Percentiles rank a stretch among this genome's conserved stretches.
Evolutionary conservation across 257 asterid genomes (phyloP).

Genomic region (Petunia secreta): DNA sequence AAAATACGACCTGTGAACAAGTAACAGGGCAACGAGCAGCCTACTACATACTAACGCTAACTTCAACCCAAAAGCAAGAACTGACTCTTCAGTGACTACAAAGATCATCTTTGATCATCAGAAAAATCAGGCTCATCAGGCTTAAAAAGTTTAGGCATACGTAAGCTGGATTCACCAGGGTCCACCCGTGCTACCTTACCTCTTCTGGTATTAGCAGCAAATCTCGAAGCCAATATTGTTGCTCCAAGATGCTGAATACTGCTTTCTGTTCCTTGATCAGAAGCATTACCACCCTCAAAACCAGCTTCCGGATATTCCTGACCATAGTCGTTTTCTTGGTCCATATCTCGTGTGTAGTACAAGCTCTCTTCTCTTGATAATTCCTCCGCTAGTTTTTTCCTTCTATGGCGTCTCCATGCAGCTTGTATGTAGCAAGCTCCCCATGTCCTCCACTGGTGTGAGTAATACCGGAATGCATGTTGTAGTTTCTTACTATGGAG

Average conservation of each 20-base stretch:
- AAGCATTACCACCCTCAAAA: slow-evolving; percentile 4
- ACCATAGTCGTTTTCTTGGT: slow-evolving; percentile 36
- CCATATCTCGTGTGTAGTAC: slow-evolving; percentile 31
- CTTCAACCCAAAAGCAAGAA: slow-evolving; percentile 10
- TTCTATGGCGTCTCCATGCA: slow-evolving; percentile 56
- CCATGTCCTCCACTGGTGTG: slow-evolving; percentile 96
- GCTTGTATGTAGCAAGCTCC: slow-evolving; percentile 79
- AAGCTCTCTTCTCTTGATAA: slow-evolving; percentile 59
- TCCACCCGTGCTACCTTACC: slow-evolving; percentile 47
- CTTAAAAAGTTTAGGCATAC: slow-evolving; percentile 73
- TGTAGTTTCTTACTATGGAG: slow-evolving; percentile 86
- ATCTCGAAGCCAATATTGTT: slow-evolving; percentile 65
- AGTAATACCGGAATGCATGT: slow-evolving; percentile 75
- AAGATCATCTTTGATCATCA: neutral
- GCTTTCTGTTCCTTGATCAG: slow-evolving; percentile 16
- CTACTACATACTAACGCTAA: neutral
- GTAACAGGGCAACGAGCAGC: slow-evolving; percentile 4
- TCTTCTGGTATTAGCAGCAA: slow-evolving; percentile 65
- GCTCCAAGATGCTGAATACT: slow-evolving; percentile 44
- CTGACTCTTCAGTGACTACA: neutral
- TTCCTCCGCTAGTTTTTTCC: slow-evolving; percentile 56
- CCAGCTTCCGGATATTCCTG: slow-evolving; percentile 6
- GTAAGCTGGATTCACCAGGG: slow-evolving; percentile 42
- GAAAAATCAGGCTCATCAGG: slow-evolving; percentile 74
- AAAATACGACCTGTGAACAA: neutral